Evolutionary conservation across 2,329 filamentous ascomycete genomes (phyloP).

Genomic region (Endocalyx cinctus): DNA sequence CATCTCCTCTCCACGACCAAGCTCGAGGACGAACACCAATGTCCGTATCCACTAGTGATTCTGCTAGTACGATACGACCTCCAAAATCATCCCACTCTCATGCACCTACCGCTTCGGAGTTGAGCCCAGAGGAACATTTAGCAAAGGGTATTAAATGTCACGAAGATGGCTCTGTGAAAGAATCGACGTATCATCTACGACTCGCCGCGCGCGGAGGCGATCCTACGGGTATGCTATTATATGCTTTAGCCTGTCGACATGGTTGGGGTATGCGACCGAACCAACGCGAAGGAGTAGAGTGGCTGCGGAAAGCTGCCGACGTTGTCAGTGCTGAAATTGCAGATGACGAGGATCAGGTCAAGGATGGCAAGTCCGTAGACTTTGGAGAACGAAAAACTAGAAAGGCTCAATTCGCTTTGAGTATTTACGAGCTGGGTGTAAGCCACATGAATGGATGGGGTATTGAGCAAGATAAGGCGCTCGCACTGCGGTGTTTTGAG

Average conservation of each 20-base stretch:
- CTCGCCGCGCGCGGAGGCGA: conserved; percentile 81
- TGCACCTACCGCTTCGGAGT: conserved; percentile 58
- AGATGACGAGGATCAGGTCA: conserved; percentile 66
- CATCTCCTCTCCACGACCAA: conserved; percentile 34
- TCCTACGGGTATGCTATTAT: conserved; percentile 92
- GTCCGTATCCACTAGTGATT: conserved; percentile 48
- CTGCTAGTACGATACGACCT: conserved; percentile 49
- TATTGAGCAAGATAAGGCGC: conserved; percentile 82
- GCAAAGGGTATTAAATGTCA: conserved; percentile 87
- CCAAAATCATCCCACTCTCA: conserved; percentile 39
- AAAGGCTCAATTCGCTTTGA: conserved; percentile 89
- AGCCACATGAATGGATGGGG: conserved; percentile 99
- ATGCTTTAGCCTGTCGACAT: conserved; percentile 89
- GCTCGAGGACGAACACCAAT: conserved; percentile 39
- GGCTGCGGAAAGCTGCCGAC: conserved; percentile 88
- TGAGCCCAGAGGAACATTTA: conserved; percentile 83
- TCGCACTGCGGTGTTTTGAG: conserved; percentile 91
- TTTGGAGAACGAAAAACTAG: conserved; percentile 71
- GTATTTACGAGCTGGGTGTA: conserved; percentile 93
- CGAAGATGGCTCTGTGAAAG: conserved; percentile 78
- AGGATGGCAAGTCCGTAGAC: conserved; percentile 61
- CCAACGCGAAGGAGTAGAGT: conserved; percentile 81
- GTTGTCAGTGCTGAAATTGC: conserved; percentile 76
- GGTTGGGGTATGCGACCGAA: conserved; percentile 98
- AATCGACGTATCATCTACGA: conserved; percentile 93